Evolutionary conservation across 2,329 filamentous ascomycete genomes (phyloP).

Genomic region (Nothophoma quercina): DNA sequence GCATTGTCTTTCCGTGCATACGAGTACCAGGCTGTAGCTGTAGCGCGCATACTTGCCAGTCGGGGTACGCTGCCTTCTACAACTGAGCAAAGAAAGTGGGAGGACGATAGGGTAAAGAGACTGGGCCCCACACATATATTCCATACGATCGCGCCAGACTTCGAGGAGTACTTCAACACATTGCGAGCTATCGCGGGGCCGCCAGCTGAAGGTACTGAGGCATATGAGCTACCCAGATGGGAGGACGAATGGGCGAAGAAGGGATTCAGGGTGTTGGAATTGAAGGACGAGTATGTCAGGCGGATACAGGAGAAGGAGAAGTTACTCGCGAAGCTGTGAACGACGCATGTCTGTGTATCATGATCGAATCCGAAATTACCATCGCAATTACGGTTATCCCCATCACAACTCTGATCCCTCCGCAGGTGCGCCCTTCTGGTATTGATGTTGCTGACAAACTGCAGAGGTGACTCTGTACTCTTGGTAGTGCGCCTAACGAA

Average conservation of each 20-base stretch:
- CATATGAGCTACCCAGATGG: slow-evolving; percentile 11
- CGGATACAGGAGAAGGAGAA: not conserved
- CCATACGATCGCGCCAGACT: slow-evolving; percentile 67
- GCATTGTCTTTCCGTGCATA: slow-evolving; percentile 71
- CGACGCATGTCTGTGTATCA: not conserved
- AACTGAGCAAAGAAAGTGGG: slow-evolving; percentile 63
- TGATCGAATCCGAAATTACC: too few relatives aligned
- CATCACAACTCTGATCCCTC: too few relatives aligned
- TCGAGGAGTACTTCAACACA: slow-evolving; percentile 70
- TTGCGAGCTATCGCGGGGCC: slow-evolving; percentile 46
- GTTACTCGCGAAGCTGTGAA: slow-evolving; percentile 1
- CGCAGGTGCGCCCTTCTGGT: not conserved
- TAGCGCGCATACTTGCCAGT: slow-evolving; percentile 65
- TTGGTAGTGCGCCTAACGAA: not conserved
- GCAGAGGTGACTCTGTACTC: not conserved
- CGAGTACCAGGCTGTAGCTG: slow-evolving; percentile 71
- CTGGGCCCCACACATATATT: slow-evolving; percentile 59
- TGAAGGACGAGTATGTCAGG: slow-evolving; percentile 15
- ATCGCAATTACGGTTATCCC: too few relatives aligned
- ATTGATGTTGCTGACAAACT: not conserved
- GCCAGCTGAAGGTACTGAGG: slow-evolving; percentile 6
- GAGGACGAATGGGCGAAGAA: slow-evolving; percentile 6
- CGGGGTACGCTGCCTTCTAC: slow-evolving; percentile 59
- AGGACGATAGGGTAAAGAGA: slow-evolving; percentile 60
- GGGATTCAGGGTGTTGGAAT: slow-evolving; percentile 5